A percentile compares a stretch with the other conserved stretches of the same genome.
Evolutionary conservation across 768 basidiomycete species (phyloP).

Genomic region (Suillus spraguei): DNA sequence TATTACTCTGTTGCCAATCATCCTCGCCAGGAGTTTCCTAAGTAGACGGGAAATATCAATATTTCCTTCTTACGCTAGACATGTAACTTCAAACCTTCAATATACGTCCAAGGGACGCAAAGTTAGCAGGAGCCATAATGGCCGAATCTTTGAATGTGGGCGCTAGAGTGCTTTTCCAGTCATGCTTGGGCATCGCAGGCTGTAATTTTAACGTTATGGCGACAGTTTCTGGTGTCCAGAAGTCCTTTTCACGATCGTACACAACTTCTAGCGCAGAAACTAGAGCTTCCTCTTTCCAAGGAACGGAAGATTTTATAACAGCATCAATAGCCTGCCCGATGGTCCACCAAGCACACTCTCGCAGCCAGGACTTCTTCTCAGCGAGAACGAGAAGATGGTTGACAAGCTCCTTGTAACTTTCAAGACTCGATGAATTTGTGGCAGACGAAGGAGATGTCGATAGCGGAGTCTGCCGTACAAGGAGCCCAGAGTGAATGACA

Average conservation of each 20-base stretch:
- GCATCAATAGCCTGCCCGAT: constrained; percentile 65
- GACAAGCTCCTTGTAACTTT: constrained; percentile 61
- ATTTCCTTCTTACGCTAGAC: not conserved
- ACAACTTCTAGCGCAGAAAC: constrained; percentile 50
- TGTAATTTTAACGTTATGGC: constrained; percentile 79
- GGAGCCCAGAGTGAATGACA: constrained; percentile 81
- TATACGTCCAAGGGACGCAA: constrained; percentile 71
- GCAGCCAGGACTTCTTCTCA: constrained; percentile 86
- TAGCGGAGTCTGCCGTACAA: constrained; percentile 63
- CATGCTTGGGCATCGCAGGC: constrained; percentile 53
- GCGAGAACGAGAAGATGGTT: constrained; percentile 67
- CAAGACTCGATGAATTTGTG: constrained; percentile 55
- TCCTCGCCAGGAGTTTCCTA: constrained; percentile 64
- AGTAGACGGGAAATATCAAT: constrained; percentile 13
- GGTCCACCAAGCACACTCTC: constrained; percentile 90
- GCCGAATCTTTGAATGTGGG: constrained; percentile 80
- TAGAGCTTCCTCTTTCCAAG: constrained; percentile 74
- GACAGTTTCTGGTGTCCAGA: constrained; percentile 90
- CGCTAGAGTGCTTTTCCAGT: constrained; percentile 66
- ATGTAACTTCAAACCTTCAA: constrained; percentile 64
- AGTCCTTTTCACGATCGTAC: constrained; percentile 35
- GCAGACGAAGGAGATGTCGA: constrained; percentile 55
- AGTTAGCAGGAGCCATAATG: constrained; percentile 70
- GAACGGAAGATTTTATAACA: constrained; percentile 55
- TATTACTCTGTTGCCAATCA: constrained; percentile 48